A percentile compares a stretch with the other conserved stretches of the same genome.
Evolutionary conservation across 495 filamentous ascomycete genomes (phyloP).

Genomic region (Aspergillus ellipticus): DNA sequence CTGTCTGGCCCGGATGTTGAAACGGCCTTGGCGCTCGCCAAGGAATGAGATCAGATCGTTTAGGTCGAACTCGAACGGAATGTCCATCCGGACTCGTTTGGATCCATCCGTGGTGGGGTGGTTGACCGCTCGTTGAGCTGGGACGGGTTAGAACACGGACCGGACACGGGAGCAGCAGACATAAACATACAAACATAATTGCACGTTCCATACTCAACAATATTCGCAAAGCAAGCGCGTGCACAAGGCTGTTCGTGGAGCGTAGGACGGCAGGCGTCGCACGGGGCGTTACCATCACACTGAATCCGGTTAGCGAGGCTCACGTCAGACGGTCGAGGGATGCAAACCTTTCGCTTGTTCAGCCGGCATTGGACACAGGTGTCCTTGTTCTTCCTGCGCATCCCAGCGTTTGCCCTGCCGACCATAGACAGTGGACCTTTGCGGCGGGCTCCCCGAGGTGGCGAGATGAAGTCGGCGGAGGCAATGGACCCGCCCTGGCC

Average conservation of each 20-base stretch:
- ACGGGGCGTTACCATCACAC: constrained; percentile 48
- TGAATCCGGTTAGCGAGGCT: constrained; percentile 13
- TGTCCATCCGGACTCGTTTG: constrained; percentile 37
- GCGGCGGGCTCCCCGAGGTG: constrained; percentile 44
- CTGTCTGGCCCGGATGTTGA: constrained; percentile 48
- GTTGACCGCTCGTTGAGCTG: constrained; percentile 48
- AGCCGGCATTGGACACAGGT: constrained; percentile 47
- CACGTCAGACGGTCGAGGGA: background rate
- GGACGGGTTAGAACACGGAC: constrained; percentile 17
- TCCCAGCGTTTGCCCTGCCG: constrained; percentile 42
- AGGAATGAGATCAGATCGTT: constrained; percentile 41
- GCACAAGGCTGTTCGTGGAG: constrained; percentile 48
- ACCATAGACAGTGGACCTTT: constrained; percentile 45
- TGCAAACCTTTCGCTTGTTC: constrained; percentile 46
- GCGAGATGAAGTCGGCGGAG: constrained; percentile 47
- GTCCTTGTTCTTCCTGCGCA: constrained; percentile 48
- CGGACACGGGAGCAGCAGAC: background rate
- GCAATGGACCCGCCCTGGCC: constrained; percentile 45
- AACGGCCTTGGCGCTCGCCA: constrained; percentile 39
- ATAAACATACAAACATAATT: constrained; percentile 46
- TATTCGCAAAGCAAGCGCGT: constrained; percentile 44
- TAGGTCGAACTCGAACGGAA: constrained; percentile 42
- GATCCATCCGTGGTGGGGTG: constrained; percentile 37
- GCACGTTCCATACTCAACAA: constrained; percentile 50
- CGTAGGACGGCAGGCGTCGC: constrained; percentile 46